Conservation (phyloP, 805 yeast species). For the Metschnikowia proteae region DNA sequence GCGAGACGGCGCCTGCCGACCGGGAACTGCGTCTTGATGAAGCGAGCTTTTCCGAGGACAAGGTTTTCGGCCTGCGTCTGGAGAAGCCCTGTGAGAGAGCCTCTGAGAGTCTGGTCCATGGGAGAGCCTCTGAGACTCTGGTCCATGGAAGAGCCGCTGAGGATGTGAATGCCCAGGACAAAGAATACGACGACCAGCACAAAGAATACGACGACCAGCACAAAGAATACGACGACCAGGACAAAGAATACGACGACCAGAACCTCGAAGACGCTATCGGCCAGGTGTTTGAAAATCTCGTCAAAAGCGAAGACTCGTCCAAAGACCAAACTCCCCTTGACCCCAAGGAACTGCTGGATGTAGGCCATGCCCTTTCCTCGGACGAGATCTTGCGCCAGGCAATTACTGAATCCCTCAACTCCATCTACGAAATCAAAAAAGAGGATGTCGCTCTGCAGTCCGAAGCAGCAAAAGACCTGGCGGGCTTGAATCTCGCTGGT, state of each 20-base stretch:
- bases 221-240: too few relatives aligned
- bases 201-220: constrained; percentile 3
- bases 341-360: not conserved
- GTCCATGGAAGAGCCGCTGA: too few relatives aligned
- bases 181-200: not conserved
- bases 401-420: not conserved
- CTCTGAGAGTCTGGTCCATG: too few relatives aligned
- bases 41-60: not conserved
- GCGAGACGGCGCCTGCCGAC: not conserved
- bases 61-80: too few relatives aligned
- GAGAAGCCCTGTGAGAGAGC: not conserved
- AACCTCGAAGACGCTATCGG: constrained; percentile 13
- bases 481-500: constrained; percentile 12
- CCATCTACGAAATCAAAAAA: not conserved
- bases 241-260: constrained; percentile 1
- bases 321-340: not conserved
- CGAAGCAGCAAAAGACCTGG: not conserved
- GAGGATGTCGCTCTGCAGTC: constrained; percentile 12
- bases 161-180: too few relatives aligned
- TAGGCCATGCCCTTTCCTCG: not conserved
- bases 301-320: not conserved
- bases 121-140: too few relatives aligned
- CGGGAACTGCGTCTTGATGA: not conserved
- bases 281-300: constrained; percentile 7
- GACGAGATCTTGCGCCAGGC: constrained; percentile 3